Conservation (phyloP, 768 basidiomycete species). For the Suillus alpinus region DNA sequence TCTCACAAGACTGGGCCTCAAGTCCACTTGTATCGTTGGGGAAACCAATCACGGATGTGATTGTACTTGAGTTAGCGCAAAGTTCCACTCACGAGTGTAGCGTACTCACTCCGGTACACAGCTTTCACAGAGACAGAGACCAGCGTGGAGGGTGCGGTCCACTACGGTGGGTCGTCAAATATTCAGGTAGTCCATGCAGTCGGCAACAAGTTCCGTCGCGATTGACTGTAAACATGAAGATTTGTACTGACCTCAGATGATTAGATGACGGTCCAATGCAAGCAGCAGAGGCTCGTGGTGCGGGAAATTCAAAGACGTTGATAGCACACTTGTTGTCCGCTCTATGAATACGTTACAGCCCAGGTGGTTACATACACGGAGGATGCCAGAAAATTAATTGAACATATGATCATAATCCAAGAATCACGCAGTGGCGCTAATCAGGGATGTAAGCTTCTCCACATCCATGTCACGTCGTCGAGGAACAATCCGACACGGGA, state of each 20-base stretch:
- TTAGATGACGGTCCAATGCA: neutral
- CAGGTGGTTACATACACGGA: neutral
- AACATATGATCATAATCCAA: neutral
- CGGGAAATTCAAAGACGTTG: neutral
- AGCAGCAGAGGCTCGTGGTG: neutral
- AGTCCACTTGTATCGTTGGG: no score
- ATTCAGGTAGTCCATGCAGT: no score
- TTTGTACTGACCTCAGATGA: neutral
- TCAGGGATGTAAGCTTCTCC: slow-evolving; percentile 8
- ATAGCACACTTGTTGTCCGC: neutral
- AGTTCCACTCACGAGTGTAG: no score
- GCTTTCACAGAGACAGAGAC: no score
- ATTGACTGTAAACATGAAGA: no score
- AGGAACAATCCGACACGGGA: slow-evolving; percentile 21
- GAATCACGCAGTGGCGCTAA: neutral
- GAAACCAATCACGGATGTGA: no score
- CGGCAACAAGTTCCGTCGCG: no score
- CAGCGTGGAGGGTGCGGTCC: no score
- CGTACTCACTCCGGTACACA: no score
- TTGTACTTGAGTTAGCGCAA: no score
- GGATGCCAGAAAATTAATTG: neutral
- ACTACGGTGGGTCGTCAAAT: no score
- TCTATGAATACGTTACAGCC: neutral
- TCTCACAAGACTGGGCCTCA: no score
- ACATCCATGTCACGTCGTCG: slow-evolving; percentile 7